Conservation (phyloP, 2,329 filamentous ascomycete genomes). For the Calonectria hongkongensis region DNA sequence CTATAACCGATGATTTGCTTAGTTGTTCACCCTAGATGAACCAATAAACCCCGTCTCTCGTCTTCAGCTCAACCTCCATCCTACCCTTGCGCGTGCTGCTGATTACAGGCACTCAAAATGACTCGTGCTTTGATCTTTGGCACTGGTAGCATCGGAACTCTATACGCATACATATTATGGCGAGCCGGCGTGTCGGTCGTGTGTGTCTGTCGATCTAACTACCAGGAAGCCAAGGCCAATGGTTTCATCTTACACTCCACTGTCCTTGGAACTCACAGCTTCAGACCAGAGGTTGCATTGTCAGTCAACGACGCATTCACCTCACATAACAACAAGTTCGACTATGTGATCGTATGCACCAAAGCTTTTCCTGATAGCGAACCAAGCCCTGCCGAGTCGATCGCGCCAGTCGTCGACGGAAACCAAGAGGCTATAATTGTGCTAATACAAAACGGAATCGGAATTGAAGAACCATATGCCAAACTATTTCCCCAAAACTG, state of each 20-base stretch:
- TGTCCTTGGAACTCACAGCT: not conserved
- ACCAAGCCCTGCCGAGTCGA: not conserved
- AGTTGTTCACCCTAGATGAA: no score
- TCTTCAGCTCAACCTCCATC: no score
- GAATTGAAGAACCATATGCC: conserved; percentile 14
- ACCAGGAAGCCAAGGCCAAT: not conserved
- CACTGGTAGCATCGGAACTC: conserved; percentile 7
- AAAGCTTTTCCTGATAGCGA: not conserved
- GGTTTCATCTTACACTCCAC: conserved; percentile 8
- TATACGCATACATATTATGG: conserved; percentile 12
- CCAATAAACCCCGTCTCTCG: no score
- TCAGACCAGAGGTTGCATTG: not conserved
- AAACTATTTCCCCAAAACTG: conserved; percentile 1
- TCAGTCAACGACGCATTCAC: conserved; percentile 8
- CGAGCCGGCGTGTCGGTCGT: not conserved
- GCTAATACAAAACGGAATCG: conserved; percentile 23
- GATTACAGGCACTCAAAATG: not conserved
- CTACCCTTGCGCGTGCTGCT: no score
- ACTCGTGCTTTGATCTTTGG: not conserved
- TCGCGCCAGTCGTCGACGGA: not conserved
- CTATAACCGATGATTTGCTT: no score
- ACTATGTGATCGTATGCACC: conserved; percentile 20
- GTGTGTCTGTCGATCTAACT: conserved; percentile 23
- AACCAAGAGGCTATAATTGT: not conserved
- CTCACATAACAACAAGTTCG: not conserved